Evolutionary conservation across 148 eudicot species (phyloP).

Genomic region (Talinum fruticosum): DNA sequence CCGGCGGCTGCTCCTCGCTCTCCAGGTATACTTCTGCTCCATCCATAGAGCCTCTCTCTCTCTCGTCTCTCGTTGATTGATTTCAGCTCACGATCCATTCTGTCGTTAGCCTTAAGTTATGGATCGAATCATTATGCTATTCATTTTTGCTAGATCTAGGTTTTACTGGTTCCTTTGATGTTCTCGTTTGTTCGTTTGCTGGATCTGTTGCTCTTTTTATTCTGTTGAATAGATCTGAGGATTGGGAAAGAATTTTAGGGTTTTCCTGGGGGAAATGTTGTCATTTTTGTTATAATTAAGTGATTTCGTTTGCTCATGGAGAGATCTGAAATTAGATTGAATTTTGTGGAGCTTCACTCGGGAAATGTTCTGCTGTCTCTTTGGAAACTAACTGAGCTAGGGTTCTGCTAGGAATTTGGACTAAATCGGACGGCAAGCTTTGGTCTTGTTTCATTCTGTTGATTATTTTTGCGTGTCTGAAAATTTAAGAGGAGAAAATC

Average conservation of each 20-base stretch:
- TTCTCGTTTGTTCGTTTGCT: not conserved
- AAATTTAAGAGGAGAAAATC: not conserved
- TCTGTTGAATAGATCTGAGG: conserved; percentile 1
- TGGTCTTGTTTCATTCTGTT: not conserved
- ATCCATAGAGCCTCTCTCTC: not conserved
- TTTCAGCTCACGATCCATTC: not conserved
- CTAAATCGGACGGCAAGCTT: not conserved
- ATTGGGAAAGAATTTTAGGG: not conserved
- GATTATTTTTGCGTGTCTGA: no score
- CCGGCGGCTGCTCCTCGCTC: conserved; percentile 1
- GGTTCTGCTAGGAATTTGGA: not conserved
- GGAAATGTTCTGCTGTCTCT: not conserved
- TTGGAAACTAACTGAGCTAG: not conserved
- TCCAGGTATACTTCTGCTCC: conserved; percentile 22
- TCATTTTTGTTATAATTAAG: not conserved
- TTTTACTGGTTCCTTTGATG: not conserved
- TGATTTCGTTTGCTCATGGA: not conserved
- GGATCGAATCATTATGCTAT: not conserved
- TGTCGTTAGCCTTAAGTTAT: not conserved
- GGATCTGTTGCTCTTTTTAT: not conserved
- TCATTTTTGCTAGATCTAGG: not conserved
- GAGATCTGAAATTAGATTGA: not conserved
- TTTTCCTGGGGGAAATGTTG: not conserved
- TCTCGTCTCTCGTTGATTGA: not conserved
- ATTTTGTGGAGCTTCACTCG: not conserved